Evolutionary conservation across 345 rosid species (phyloP).

Genomic region (Populus pruinosa): DNA sequence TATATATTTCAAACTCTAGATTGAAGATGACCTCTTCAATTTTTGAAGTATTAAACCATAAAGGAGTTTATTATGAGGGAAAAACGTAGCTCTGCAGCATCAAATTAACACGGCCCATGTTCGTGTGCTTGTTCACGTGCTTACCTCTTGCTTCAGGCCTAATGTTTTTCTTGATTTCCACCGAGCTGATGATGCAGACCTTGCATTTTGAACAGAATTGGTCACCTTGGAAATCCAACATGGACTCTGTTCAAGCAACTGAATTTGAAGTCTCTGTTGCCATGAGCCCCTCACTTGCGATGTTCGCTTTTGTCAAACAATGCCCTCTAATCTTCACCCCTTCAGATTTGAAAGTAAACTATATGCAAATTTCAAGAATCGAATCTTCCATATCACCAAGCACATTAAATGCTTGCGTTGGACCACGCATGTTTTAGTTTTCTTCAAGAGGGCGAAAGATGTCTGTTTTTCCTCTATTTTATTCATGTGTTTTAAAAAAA

Average conservation of each 20-base stretch:
- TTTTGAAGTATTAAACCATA: neutral
- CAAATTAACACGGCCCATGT: conserved; percentile 2
- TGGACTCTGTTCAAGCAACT: conserved; percentile 24
- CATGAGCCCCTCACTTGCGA: conserved; percentile 15
- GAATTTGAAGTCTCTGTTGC: conserved; percentile 25
- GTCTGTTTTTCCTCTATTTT: conserved; percentile 56
- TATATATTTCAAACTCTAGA: neutral
- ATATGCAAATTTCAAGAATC: conserved; percentile 47
- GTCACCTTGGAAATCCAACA: conserved; percentile 39
- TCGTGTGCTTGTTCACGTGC: conserved; percentile 3
- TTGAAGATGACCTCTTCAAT: neutral
- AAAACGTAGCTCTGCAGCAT: neutral
- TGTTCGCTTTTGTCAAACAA: conserved; percentile 37
- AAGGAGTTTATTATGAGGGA: neutral
- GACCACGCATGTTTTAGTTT: conserved; percentile 41
- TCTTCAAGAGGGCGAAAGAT: conserved; percentile 55
- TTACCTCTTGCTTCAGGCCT: neutral
- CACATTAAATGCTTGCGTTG: conserved; percentile 60
- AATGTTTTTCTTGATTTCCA: neutral
- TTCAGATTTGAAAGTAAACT: conserved; percentile 13
- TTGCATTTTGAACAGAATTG: conserved; percentile 12
- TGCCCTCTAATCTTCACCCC: conserved; percentile 47
- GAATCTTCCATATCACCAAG: conserved; percentile 70
- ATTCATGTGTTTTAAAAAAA: conserved; percentile 8
- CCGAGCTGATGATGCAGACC: conserved; percentile 16